These are phyloP conservation scores for Exidia glandulosa DNA, from an alignment of 768 basidiomycete genomes.

Conservation along the genomic window DNA sequence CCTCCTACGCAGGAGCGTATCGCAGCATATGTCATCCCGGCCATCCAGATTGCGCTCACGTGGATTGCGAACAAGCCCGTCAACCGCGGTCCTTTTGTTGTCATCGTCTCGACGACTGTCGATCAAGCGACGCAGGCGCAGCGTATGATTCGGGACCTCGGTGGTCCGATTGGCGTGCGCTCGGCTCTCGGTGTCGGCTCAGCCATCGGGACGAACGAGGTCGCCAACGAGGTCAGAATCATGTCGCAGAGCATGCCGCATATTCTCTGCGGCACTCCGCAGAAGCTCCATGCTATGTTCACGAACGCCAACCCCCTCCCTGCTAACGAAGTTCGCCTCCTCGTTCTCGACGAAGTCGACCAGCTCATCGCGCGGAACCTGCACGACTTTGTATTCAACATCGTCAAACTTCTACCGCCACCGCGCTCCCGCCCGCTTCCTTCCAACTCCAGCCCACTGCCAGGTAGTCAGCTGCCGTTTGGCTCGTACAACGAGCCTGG, in stretches of 20 bases:
- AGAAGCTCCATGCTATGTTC: constrained; percentile 89
- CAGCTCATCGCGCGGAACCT: constrained; percentile 95
- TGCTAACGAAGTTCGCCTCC: constrained; percentile 81
- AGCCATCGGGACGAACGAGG: constrained; percentile 45
- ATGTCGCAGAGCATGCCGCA: constrained; percentile 90
- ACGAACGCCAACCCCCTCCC: constrained; percentile 63
- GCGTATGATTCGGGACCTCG: constrained; percentile 88
- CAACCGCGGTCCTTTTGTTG: constrained; percentile 71
- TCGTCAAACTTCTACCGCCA: constrained; percentile 86
- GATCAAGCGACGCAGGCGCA: constrained; percentile 98
- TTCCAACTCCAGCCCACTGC: constrained; percentile 8
- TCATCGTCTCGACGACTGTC: constrained; percentile 95
- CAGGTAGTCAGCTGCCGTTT: constrained; percentile 9
- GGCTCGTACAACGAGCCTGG: constrained; percentile 16
- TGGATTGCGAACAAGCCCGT: constrained; percentile 45
- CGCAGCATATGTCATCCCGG: constrained; percentile 91
- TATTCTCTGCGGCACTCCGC: constrained; percentile 93
- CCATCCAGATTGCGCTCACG: constrained; percentile 70
- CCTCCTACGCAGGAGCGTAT: constrained; percentile 98
- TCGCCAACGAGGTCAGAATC: constrained; percentile 65
- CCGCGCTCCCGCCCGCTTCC: constrained; percentile 58
- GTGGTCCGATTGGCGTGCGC: constrained; percentile 83
- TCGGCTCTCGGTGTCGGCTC: constrained; percentile 84
- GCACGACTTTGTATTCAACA: constrained; percentile 88
- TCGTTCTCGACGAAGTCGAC: constrained; percentile 96